Conservation (phyloP, 768 basidiomycete species). For the Auriscalpium orientale region DNA sequence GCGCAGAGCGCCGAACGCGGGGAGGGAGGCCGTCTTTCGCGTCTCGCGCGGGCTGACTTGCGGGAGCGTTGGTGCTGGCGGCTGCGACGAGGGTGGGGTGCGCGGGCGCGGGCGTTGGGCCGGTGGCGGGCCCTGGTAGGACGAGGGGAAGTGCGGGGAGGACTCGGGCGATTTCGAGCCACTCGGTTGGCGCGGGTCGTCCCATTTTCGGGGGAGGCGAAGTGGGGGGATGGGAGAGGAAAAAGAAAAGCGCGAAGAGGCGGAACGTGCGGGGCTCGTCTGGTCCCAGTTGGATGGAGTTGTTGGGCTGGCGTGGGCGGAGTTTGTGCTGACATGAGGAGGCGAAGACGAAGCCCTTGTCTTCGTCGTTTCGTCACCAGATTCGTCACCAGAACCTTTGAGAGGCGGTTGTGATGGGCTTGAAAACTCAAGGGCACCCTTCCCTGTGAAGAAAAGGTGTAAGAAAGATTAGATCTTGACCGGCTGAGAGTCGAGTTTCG, state of each 20-base stretch:
- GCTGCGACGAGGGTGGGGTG: not conserved
- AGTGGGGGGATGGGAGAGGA: not conserved
- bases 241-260: not conserved
- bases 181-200: not conserved
- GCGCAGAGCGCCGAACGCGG: not conserved
- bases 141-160: not conserved
- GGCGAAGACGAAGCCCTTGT: not conserved
- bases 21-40: constrained; percentile 1
- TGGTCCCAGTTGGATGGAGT: not conserved
- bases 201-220: not conserved
- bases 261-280: not conserved
- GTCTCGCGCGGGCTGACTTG: not conserved
- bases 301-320: not conserved
- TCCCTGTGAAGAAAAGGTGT: not conserved
- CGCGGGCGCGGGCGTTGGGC: not conserved
- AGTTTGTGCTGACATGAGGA: too few species aligned
- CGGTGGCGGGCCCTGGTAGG: not conserved
- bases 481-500: not conserved
- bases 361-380: not conserved
- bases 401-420: not conserved
- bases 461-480: not conserved
- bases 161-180: not conserved
- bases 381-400: too few species aligned
- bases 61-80: constrained; percentile 1
- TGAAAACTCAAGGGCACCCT: not conserved